Evolutionary conservation across 257 asterid genomes (phyloP).

Genomic region (Lycium barbarum): DNA sequence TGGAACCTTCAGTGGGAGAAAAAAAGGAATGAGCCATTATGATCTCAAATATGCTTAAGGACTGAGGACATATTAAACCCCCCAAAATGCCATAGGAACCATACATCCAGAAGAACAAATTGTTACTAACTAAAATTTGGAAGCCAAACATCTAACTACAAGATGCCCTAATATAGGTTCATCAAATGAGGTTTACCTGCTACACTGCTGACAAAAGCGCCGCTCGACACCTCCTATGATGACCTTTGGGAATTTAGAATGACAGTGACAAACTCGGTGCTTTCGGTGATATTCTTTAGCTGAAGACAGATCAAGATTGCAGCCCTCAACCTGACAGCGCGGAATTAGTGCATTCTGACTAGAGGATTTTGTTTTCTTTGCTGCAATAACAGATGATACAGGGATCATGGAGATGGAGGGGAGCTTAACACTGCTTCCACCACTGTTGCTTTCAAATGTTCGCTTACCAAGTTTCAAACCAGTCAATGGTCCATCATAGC

Average conservation of each 20-base stretch:
- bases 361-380: slow-evolving; percentile 59
- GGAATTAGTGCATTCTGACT: slow-evolving; percentile 48
- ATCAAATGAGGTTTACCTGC: slow-evolving; percentile 57
- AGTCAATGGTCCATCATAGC: slow-evolving; percentile 57
- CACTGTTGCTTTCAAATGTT: slow-evolving; percentile 65
- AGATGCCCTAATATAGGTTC: neutral
- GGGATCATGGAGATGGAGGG: slow-evolving; percentile 51
- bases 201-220: slow-evolving; percentile 94
- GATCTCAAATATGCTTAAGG: neutral
- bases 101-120: neutral
- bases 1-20: slow-evolving; percentile 70
- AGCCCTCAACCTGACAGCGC: slow-evolving; percentile 82
- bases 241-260: slow-evolving; percentile 78
- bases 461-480: slow-evolving; percentile 85
- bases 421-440: slow-evolving; percentile 54
- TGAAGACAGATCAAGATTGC: slow-evolving; percentile 71
- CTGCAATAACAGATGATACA: slow-evolving; percentile 45
- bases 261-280: slow-evolving; percentile 81
- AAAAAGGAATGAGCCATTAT: slow-evolving; percentile 1
- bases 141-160: neutral
- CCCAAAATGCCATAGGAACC: neutral
- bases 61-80: neutral
- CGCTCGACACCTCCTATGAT: slow-evolving; percentile 68
- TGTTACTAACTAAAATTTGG: neutral
- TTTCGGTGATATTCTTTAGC: slow-evolving; percentile 86